Conservation (phyloP, 768 basidiomycete species). For the Cystobasidiopsis lactophilus region DNA sequence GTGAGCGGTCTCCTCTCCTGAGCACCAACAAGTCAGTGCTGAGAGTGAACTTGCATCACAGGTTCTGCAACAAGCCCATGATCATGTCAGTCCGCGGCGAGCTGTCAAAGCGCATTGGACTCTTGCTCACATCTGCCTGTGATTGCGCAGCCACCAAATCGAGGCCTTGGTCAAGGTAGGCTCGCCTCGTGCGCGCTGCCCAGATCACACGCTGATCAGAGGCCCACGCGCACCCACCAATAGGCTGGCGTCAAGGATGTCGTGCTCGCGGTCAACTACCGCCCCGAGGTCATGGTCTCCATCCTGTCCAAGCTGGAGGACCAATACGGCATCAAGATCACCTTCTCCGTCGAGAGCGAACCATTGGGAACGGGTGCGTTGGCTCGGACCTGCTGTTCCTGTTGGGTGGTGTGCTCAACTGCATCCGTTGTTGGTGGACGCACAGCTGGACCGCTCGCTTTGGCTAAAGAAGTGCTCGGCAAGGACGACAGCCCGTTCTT, state of each 20-base stretch:
- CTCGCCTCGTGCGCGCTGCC: no score
- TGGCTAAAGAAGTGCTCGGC: conserved; percentile 29
- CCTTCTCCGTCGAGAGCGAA: conserved; percentile 31
- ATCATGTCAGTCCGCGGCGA: conserved; percentile 8
- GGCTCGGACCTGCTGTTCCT: neutral
- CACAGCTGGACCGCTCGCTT: conserved; percentile 30
- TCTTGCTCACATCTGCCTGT: no score
- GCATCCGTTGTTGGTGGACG: no score
- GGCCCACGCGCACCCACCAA: no score
- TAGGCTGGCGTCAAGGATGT: conserved; percentile 32
- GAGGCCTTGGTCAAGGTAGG: conserved; percentile 30
- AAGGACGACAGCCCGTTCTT: conserved; percentile 33
- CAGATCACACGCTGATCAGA: no score
- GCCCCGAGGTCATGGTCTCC: conserved; percentile 32
- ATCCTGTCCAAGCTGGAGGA: conserved; percentile 30
- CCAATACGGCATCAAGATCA: conserved; percentile 29
- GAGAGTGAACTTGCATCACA: no score
- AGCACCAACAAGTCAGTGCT: no score
- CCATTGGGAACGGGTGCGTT: conserved; percentile 30
- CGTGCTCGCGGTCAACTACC: conserved; percentile 31
- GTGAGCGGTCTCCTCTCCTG: no score
- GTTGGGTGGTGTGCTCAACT: no score
- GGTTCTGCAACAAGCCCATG: conserved; percentile 30
- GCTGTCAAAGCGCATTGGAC: neutral
- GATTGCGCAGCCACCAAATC: conserved; percentile 24